These are phyloP conservation scores for Macrocystidia cucumis DNA, from an alignment of 1,284 basidiomycete species.

Conservation along the genomic window DNA sequence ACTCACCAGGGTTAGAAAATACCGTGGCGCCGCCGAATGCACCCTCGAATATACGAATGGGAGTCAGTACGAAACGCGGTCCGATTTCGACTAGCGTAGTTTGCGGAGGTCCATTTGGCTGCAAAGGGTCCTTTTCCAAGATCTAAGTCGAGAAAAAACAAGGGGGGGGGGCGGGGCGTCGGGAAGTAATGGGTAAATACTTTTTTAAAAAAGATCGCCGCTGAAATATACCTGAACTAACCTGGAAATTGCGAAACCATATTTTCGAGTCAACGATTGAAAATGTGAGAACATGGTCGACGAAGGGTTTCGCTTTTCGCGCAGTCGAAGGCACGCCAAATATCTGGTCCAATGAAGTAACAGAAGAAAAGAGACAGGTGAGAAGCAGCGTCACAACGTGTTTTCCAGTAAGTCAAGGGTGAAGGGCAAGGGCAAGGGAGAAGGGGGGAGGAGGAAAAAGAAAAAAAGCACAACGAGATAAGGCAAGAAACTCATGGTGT, in stretches of 20 bases:
- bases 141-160: constrained; percentile 38
- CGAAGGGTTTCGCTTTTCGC: constrained; percentile 91
- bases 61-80: constrained; percentile 94
- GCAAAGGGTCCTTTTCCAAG: constrained; percentile 71
- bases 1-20: constrained; percentile 88
- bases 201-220: constrained; percentile 5
- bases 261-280: constrained; percentile 95
- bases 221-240: too few species aligned
- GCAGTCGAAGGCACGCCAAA: constrained; percentile 92
- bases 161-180: neutral
- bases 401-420: neutral
- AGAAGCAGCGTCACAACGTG: constrained; percentile 5
- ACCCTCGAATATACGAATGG: constrained; percentile 98
- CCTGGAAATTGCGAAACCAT: constrained; percentile 99
- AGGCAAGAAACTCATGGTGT: neutral
- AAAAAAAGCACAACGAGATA: neutral
- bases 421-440: too few species aligned
- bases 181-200: constrained; percentile 4
- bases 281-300: constrained; percentile 97
- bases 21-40: constrained; percentile 94
- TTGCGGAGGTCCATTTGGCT: constrained; percentile 68
- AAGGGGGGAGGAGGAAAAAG: neutral
- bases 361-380: constrained; percentile 9
- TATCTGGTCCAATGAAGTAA: too few species aligned
- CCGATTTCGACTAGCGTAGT: constrained; percentile 91